Evolutionary conservation across 2,329 filamentous ascomycete species (phyloP).

Genomic region (Sporothrix euskadiensis): DNA sequence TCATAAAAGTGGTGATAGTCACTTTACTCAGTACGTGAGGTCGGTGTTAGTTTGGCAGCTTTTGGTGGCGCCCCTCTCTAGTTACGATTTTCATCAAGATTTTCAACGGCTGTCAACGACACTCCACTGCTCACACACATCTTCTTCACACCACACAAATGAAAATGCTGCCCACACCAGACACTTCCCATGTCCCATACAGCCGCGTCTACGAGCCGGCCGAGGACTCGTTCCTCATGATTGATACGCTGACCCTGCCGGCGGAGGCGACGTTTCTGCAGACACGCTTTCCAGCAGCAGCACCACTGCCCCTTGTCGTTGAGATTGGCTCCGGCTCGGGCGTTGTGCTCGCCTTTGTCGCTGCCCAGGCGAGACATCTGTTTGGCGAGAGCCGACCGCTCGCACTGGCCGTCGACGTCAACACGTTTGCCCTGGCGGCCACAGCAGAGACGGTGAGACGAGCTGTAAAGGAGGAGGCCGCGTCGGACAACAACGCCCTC

Average conservation of each 20-base stretch:
- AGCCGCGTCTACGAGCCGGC: constrained; percentile 90
- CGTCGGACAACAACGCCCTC: neutral
- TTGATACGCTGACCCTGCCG: constrained; percentile 80
- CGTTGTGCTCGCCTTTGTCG: constrained; percentile 85
- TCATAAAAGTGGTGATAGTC: constrained; percentile 11
- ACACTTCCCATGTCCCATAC: constrained; percentile 87
- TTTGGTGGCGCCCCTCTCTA: neutral
- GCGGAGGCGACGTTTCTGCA: constrained; percentile 70
- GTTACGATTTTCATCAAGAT: neutral
- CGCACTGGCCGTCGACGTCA: constrained; percentile 79
- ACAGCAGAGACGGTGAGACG: constrained; percentile 67
- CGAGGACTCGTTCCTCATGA: constrained; percentile 91
- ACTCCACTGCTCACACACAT: neutral
- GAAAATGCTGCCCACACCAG: constrained; percentile 88
- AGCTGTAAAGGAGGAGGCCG: constrained; percentile 41
- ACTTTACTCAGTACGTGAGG: neutral
- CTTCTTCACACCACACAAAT: neutral
- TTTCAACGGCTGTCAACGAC: neutral
- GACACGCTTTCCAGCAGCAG: constrained; percentile 53
- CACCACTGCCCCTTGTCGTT: constrained; percentile 63
- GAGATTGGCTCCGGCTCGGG: constrained; percentile 92
- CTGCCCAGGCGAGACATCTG: constrained; percentile 70
- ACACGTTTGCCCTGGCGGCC: constrained; percentile 76
- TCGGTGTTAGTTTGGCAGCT: neutral
- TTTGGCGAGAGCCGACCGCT: constrained; percentile 66